Percentiles rank a stretch among this genome's conserved stretches.
Evolutionary conservation across 345 rosid species (phyloP).

Genomic region (Mallotus nudiflorus): DNA sequence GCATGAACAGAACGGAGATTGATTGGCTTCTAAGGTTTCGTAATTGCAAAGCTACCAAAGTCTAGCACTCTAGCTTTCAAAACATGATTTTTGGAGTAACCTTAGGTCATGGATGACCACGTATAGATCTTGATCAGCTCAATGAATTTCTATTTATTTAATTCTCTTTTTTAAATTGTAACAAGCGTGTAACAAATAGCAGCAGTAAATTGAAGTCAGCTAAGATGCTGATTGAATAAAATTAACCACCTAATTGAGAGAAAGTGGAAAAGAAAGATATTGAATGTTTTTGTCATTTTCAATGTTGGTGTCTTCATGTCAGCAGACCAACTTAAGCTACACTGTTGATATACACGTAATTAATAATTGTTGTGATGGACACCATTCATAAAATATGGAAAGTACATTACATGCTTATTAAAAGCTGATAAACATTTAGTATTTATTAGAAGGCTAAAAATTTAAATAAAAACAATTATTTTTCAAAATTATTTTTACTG

Average conservation of each 20-base stretch:
- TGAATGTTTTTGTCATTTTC: slow-evolving; percentile 4
- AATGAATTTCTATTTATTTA: background rate
- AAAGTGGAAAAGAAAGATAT: background rate
- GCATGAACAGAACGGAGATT: slow-evolving; percentile 7
- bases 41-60: slow-evolving; percentile 19
- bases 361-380: background rate
- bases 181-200: background rate
- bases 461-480: no score
- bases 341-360: background rate
- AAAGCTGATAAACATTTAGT: no score
- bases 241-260: background rate
- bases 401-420: no score
- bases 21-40: slow-evolving; percentile 27
- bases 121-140: slow-evolving; percentile 25
- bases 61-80: no score
- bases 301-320: slow-evolving; percentile 4
- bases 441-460: no score
- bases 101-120: slow-evolving; percentile 22
- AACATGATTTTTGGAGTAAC: slow-evolving; percentile 19
- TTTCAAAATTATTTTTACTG: no score
- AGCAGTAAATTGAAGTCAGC: background rate
- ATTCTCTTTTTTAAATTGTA: background rate
- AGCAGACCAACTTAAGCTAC: slow-evolving; percentile 3
- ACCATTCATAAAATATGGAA: no score
- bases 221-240: background rate